Percentiles rank a stretch among this genome's conserved stretches.
Conservation (phyloP, 441 rosid species). For the Pelargonium cotyledonis region DNA sequence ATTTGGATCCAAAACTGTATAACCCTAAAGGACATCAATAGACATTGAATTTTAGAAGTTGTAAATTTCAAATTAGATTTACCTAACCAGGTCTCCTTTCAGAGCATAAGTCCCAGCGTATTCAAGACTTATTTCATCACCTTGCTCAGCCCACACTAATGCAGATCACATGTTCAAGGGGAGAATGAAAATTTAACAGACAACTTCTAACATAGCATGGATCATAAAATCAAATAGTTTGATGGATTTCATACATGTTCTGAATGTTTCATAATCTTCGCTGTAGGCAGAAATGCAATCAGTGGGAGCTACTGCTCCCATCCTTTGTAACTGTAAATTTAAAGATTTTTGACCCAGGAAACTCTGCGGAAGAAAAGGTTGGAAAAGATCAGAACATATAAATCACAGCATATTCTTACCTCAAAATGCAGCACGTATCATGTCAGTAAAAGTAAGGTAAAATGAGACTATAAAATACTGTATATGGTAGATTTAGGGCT, state of each 20-base stretch:
- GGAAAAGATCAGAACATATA: conserved; percentile 7
- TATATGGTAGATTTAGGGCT: not conserved
- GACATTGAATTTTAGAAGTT: conserved; percentile 7
- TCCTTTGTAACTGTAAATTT: conserved; percentile 59
- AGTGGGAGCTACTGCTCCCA: conserved; percentile 44
- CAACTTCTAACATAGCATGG: conserved; percentile 15
- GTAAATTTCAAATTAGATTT: conserved; percentile 13
- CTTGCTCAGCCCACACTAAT: conserved; percentile 98
- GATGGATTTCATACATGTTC: conserved; percentile 47
- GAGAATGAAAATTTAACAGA: conserved; percentile 11
- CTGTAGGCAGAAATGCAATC: conserved; percentile 58
- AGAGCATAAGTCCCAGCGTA: conserved; percentile 91
- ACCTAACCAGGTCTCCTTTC: conserved; percentile 96
- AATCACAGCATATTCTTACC: conserved; percentile 6
- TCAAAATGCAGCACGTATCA: conserved; percentile 3
- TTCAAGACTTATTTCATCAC: conserved; percentile 92
- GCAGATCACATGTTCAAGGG: conserved; percentile 17
- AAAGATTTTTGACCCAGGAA: conserved; percentile 73
- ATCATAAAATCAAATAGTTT: conserved; percentile 9
- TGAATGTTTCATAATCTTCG: conserved; percentile 63
- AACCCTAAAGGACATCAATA: conserved; percentile 9
- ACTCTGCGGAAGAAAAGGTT: conserved; percentile 44
- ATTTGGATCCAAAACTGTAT: conserved; percentile 11
- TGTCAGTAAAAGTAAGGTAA: not conserved
- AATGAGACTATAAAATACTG: too few species aligned